Evolutionary conservation across 805 yeast genomes (phyloP), one percentile per base, ranked within the genome.

Genomic region (Metschnikowia gelsemii): DNA sequence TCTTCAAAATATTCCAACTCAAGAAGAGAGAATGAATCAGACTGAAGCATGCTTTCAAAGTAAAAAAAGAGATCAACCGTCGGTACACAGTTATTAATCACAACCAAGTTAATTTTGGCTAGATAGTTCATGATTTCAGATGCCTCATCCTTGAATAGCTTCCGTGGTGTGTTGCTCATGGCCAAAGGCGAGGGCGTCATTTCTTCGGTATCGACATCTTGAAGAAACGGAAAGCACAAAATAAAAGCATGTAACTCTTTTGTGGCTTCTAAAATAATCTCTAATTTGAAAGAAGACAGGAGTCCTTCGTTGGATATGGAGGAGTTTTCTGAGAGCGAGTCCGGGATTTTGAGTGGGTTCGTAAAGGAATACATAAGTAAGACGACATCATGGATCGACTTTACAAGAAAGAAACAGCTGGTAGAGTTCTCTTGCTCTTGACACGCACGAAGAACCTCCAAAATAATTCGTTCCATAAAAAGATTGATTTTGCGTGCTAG

Each of bases 11-110:
- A 39, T 34, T 48, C 52, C 12, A 48, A 20, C 28, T 50, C 54
- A 22, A 42, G 50, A 5, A 42, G 31, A 8, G 40, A 21, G 19
- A 41, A 38, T 4, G 35, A 16, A 17, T 38, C 34, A 8, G 28
- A 23, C 3, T 39, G 31, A 14, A 58, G 47, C 31, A 62, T 55
- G 8, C 64, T 55, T 35, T 64, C 57, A 47, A 63, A 61, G 37
- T 51, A 54, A 17, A 62, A 46, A 57, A 64, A 69, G 14, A 66
- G 72, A 40, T 30, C 50, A n/a, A 35, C 42, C 5, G 49, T 46
- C n/a, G 54, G 54, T 20, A 47, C 46, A 17, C 46, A 33, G 29
- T 47, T 50, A 35, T 43, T 50, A 36, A 47, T 39, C 11, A 50
- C 47, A 13, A 44, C 30, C 32, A 45, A 41, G 20, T 37, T 46